phyloP scores from a whole-genome alignment of 306 rosid genomes.

The Prunus fruticosa region DNA sequence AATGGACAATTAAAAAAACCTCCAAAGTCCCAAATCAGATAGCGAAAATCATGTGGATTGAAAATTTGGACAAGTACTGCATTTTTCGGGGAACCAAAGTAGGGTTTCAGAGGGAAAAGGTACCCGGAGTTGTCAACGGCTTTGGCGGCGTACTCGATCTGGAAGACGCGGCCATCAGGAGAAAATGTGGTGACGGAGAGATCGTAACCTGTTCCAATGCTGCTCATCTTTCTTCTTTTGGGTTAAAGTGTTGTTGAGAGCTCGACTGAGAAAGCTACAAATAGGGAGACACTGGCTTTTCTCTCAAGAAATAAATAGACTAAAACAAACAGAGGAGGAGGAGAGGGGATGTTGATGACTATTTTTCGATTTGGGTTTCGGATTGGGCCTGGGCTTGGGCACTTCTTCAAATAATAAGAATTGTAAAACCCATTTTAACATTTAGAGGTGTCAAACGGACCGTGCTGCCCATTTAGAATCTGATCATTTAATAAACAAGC shows the following conservation, averaged over 20 bases:
- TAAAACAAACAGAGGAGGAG: too few relatives aligned
- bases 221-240: conserved; percentile 52
- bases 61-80: background rate
- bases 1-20: background rate
- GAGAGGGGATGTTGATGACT: too few relatives aligned
- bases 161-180: conserved; percentile 97
- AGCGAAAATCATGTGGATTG: background rate
- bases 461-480: too few relatives aligned
- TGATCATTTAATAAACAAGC: too few relatives aligned
- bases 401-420: too few relatives aligned
- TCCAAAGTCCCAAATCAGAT: conserved; percentile 3
- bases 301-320: background rate
- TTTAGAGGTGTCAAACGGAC: too few relatives aligned
- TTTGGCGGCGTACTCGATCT: conserved; percentile 97
- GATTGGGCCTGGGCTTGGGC: too few relatives aligned
- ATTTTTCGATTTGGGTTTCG: too few relatives aligned
- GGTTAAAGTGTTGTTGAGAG: background rate
- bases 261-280: background rate
- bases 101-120: background rate
- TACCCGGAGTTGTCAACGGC: conserved; percentile 99
- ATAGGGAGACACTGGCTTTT: background rate
- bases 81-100: background rate
- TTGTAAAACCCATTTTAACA: too few relatives aligned
- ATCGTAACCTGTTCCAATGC: conserved; percentile 98
- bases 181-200: conserved; percentile 98